These are phyloP conservation scores for Phytophthora uliginosa DNA, from an alignment of 352 stramenopile species.

Conservation along the genomic window DNA sequence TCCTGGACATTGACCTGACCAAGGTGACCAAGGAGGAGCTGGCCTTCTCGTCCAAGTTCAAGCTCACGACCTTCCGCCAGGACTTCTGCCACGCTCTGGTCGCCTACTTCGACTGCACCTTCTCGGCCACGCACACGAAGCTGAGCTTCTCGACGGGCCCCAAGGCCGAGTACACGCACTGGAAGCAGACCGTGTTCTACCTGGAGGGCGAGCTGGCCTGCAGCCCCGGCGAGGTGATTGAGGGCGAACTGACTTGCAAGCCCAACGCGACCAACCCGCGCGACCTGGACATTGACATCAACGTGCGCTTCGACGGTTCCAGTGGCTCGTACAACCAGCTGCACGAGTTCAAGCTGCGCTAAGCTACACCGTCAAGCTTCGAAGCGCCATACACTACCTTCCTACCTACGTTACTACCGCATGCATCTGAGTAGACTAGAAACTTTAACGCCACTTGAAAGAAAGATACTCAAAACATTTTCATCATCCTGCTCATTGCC, in stretches of 20 bases:
- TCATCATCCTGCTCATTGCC: conserved; percentile 17
- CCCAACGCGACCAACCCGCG: conserved; percentile 95
- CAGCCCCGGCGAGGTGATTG: conserved; percentile 89
- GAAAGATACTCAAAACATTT: conserved; percentile 46
- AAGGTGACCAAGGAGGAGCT: conserved; percentile 96
- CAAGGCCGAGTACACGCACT: conserved; percentile 98
- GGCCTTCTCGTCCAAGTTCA: conserved; percentile 93
- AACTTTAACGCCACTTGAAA: conserved; percentile 40
- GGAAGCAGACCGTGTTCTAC: conserved; percentile 99
- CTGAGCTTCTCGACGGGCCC: conserved; percentile 97
- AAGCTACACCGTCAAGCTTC: conserved; percentile 25
- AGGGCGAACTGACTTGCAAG: conserved; percentile 90
- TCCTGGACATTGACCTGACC: conserved; percentile 94
- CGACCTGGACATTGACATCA: conserved; percentile 95
- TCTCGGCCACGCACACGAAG: conserved; percentile 96
- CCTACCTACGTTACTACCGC: conserved; percentile 8
- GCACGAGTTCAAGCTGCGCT: conserved; percentile 88
- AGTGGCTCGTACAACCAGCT: conserved; percentile 73
- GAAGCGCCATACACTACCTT: conserved; percentile 26
- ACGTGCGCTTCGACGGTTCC: conserved; percentile 80
- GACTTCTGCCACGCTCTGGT: conserved; percentile 98
- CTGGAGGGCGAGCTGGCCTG: conserved; percentile 90
- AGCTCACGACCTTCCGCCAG: conserved; percentile 92
- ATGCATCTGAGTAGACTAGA: conserved; percentile 42
- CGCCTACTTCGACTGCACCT: conserved; percentile 99